Evolutionary conservation across 352 stramenopile species (phyloP), one percentile per base, ranked within the genome.

Genomic region (Globisporangium sylvaticum): DNA sequence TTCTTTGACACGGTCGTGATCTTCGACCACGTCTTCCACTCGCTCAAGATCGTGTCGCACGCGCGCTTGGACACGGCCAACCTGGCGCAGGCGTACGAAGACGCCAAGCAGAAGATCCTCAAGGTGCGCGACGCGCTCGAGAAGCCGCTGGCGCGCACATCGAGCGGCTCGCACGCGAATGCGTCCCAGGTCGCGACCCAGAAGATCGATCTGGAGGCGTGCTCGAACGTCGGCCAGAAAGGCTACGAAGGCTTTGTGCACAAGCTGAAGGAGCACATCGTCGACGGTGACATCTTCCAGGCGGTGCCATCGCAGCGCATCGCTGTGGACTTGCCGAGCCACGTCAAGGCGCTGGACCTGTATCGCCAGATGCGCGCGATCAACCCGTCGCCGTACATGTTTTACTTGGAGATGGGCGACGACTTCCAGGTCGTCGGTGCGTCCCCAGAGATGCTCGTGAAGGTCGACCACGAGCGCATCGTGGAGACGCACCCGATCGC

Each of bases 331-430:
- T 69, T 96, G 34, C 85, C 87, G 18, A 76, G 71, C 31, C 74
- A 84, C 52, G 85, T 96, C 56, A 86, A 73, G 4, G 66, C 88
- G 54, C 73, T 97, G 31, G 88, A 97, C 50, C 59, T 97, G 67
- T 97, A 97, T 58, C 87, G 89, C 31, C 87, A 96, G 72, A 93
- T 97, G 87, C 88, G 89, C 54, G 79, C 84, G 58, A 83, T 96
- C 62, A 97, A 97, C 74, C 89, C 89, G 64, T 95, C 87, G 53
- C 89, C 89, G 25, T 97, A 97, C 77, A 96, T 97, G 88, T 96
- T 96, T 63, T 96, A 87, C 70, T 64, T 97, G 12, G 87, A 97
- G 58, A 68, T 95, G 56, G 88, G 87, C 24, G 79, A 89, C 5
- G 81, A 91, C n/a, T 92, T 96, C 64, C 84, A 96, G 59, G 87